Conservation (phyloP, 352 stramenopile genomes). For the Globisporangium polare region DNA sequence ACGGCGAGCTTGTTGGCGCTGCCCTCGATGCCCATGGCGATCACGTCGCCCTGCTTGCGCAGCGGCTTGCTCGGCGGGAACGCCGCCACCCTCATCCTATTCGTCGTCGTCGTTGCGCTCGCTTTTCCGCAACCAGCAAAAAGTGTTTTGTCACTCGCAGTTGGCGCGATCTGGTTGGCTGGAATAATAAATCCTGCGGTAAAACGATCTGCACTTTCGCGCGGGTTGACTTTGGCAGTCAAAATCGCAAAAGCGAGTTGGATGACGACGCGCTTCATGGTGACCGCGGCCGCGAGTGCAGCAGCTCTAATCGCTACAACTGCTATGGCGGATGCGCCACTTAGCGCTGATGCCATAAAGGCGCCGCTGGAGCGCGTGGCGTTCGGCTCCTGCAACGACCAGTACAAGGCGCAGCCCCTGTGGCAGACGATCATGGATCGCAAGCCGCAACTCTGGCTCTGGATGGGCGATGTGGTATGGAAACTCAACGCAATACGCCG, state of each 20-base stretch:
- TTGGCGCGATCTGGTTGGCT: conserved; percentile 29
- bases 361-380: conserved; percentile 44
- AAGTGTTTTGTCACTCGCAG: conserved; percentile 12
- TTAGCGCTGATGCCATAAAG: conserved; percentile 17
- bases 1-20: conserved; percentile 98
- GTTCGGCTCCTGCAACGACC: conserved; percentile 85
- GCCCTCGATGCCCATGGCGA: conserved; percentile 98
- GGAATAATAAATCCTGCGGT: no score
- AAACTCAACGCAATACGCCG: no score
- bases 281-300: not conserved
- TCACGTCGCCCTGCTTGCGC: conserved; percentile 68
- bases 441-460: conserved; percentile 71
- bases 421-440: conserved; percentile 55
- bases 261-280: not conserved
- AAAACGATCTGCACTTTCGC: no score
- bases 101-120: conserved; percentile 3
- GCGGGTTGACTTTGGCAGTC: not conserved
- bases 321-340: not conserved
- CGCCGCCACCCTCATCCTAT: conserved; percentile 10
- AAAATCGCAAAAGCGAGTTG: not conserved
- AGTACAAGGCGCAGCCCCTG: conserved; percentile 70
- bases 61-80: conserved; percentile 27
- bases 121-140: conserved; percentile 5
- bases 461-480: conserved; percentile 84
- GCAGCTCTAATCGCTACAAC: not conserved